These are phyloP conservation scores for Apiospora phragmitis DNA, from an alignment of 2,329 filamentous ascomycete species.

Conservation along the genomic window DNA sequence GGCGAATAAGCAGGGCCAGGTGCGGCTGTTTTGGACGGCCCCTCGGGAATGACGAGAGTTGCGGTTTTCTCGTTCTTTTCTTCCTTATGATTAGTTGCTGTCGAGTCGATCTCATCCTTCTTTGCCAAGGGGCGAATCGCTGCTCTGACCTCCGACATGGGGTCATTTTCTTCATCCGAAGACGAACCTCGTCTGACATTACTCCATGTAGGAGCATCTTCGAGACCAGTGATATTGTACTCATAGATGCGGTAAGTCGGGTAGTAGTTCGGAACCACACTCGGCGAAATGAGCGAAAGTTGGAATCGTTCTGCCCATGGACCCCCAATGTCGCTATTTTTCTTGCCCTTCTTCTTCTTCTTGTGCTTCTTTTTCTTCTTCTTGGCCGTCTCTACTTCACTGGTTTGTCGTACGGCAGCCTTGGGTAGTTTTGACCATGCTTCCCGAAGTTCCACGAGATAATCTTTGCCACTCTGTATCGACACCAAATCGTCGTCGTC, in stretches of 20 bases:
- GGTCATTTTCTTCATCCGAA: conserved; percentile 16
- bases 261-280: conserved; percentile 89
- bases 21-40: conserved; percentile 69
- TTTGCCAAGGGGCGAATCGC: conserved; percentile 9
- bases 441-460: conserved; percentile 74
- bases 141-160: neutral
- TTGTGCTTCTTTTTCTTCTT: conserved; percentile 42
- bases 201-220: conserved; percentile 51
- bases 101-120: conserved; percentile 18
- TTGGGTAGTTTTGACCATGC: conserved; percentile 77
- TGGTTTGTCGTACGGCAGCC: conserved; percentile 33
- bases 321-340: conserved; percentile 71
- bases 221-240: conserved; percentile 85
- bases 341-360: conserved; percentile 54
- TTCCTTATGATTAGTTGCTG: conserved; percentile 42
- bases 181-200: conserved; percentile 28
- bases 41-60: conserved; percentile 65
- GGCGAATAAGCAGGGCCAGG: conserved; percentile 90
- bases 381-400: conserved; percentile 22
- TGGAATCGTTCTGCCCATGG: conserved; percentile 84
- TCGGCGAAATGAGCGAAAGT: conserved; percentile 77
- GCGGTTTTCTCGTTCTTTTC: conserved; percentile 56
- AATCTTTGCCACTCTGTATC: conserved; percentile 70
- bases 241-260: conserved; percentile 88
- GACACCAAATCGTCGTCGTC: conserved; percentile 42